Evolutionary conservation across 1,284 basidiomycete genomes (phyloP), one percentile per base, ranked within the genome.

Genomic region (Tilletia indica): DNA sequence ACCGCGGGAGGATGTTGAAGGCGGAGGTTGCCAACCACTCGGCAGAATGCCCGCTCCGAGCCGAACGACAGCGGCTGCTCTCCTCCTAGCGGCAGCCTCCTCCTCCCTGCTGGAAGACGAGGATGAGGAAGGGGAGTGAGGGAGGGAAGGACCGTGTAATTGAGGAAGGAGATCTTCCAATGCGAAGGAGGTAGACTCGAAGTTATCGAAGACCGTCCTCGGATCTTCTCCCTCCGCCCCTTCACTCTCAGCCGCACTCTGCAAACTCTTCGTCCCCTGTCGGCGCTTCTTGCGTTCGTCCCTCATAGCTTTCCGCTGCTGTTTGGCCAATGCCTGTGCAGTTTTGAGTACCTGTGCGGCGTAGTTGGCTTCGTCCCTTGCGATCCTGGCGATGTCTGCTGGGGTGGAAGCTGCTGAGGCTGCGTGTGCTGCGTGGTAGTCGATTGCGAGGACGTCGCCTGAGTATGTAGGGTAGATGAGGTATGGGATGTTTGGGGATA

Each of bases 391-490:
- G 61, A 64, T 19, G 34, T 64, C 34, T 38, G 9, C 12, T 16
- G 12, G 61, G 31, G 31, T 64, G 61, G 61, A 64, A 1, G 61
- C 61, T 11, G 61, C 31, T 25, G 61, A 25, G 36, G 61, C 61
- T 34, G 31, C 34, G 9, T 14, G 36, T 25, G 61, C 61, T 19
- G 61, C 61, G 34, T 64, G 61, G 61, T 64, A 64, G 61, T 64
- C 61, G 61, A 64, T 36, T 25, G 61, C 61, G 36, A 39, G 61
- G 34, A 64, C n/a, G 61, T 64, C 61, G 38, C 61, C 61, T 12
- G 61, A 38, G 36, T 64, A 64, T 4, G 61, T 39, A 3, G 61
- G 61, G 34, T 38, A 64, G 34, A 64, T 38, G 61, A 64, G 61
- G 34, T 64, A 64, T 14, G 61, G 61, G 61, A 64, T 64, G 34